Evolutionary conservation across 768 basidiomycete genomes (phyloP).

Genomic region (Leccinum subtestaceum): DNA sequence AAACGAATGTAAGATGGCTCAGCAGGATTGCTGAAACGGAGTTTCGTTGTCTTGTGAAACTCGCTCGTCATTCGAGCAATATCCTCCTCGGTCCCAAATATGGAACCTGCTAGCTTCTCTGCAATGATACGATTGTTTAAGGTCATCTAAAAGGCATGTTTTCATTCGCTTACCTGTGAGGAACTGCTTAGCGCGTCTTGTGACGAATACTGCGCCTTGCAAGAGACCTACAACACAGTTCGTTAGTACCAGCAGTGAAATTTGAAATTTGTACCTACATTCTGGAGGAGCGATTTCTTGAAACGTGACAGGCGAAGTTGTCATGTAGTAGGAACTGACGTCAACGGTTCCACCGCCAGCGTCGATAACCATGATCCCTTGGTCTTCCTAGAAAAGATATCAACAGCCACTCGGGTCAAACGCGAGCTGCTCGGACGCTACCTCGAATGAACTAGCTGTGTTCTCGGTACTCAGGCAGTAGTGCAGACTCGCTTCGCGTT

Average conservation of each 20-base stretch:
- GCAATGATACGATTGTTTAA: neutral
- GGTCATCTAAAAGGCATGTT: neutral
- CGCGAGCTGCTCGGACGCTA: neutral
- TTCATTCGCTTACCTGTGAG: conserved; percentile 33
- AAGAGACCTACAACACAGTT: conserved; percentile 38
- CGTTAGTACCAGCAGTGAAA: neutral
- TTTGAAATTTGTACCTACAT: conserved; percentile 32
- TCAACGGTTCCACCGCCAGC: conserved; percentile 66
- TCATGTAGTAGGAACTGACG: conserved; percentile 50
- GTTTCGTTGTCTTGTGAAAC: conserved; percentile 43
- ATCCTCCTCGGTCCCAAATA: conserved; percentile 38
- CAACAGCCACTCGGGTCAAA: neutral
- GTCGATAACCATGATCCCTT: conserved; percentile 53
- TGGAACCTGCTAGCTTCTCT: conserved; percentile 42
- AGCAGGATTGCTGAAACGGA: no score
- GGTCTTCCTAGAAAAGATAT: conserved; percentile 32
- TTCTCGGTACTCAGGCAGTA: conserved; percentile 42
- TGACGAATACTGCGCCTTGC: conserved; percentile 51
- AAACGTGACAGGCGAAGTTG: conserved; percentile 29
- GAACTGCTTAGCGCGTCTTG: conserved; percentile 38
- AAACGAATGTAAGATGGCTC: no score
- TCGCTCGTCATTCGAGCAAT: conserved; percentile 38
- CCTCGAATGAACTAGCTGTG: conserved; percentile 27
- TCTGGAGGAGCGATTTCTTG: conserved; percentile 49
- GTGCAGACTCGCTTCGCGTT: conserved; percentile 53